These are phyloP conservation scores for Alternaria alternata DNA, from an alignment of 2,329 filamentous ascomycete species.

Conservation along the genomic window DNA sequence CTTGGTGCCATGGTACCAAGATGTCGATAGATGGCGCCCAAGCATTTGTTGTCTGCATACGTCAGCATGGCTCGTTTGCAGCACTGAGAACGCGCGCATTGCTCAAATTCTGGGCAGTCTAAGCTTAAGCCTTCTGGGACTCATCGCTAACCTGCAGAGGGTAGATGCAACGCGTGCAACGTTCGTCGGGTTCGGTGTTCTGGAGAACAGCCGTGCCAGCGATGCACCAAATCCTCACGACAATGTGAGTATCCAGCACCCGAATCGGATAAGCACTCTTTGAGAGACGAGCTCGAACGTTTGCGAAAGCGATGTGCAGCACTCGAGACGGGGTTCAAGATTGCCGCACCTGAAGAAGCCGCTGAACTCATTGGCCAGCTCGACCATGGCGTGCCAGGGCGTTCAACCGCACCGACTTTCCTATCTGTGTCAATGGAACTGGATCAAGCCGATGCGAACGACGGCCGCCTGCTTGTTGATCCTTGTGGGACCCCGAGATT, in stretches of 20 bases:
- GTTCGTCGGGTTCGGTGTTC: constrained; percentile 36
- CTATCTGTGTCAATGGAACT: constrained; percentile 15
- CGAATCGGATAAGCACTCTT: constrained; percentile 26
- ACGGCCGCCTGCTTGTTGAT: constrained; percentile 32
- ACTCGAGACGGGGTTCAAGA: constrained; percentile 28
- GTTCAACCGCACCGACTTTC: constrained; percentile 15
- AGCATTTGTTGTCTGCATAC: not conserved
- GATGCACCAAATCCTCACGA: constrained; percentile 27
- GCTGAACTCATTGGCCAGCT: constrained; percentile 24
- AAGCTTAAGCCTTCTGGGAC: not conserved
- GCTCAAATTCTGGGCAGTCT: not conserved
- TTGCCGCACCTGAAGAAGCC: constrained; percentile 24
- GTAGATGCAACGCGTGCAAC: constrained; percentile 40
- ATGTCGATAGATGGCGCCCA: not conserved
- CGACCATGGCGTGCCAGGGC: constrained; percentile 16
- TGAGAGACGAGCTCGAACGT: constrained; percentile 35
- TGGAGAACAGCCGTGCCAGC: constrained; percentile 37
- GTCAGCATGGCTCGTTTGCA: constrained; percentile 4
- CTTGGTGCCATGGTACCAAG: not conserved
- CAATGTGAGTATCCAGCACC: constrained; percentile 35
- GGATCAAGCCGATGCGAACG: constrained; percentile 14
- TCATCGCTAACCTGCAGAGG: constrained; percentile 10
- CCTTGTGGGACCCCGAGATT: constrained; percentile 27
- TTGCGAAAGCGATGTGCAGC: constrained; percentile 31
- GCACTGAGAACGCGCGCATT: not conserved